Base-by-base conservation (phyloP, 129 eudicot genomes). In the Scalesia atractyloides region DNA sequence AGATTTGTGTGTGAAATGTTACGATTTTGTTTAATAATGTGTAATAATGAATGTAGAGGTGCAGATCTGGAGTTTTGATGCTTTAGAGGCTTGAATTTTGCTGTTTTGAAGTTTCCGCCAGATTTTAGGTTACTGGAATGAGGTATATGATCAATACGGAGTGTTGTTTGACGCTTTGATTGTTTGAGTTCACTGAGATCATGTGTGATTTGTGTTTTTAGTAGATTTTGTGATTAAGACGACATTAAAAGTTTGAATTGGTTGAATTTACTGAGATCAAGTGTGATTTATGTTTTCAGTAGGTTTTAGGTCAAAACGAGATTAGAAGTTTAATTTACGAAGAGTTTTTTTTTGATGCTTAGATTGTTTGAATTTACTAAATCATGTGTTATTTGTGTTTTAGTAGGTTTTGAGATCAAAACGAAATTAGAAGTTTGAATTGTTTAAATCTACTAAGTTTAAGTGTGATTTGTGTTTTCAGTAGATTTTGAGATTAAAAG, bases 51-150 rank as follows among this genome's bases (percentile, higher is more conserved):
- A 57, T 68, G 62, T 47, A 60, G 56, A 69, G 12, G 11, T n/a
- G 57, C 39, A 61, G 82, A 77, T 77, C 82, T 77, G 72, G 71
- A n/a, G 59, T 51, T 22, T 70, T 36, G 46, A 14, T 36, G 63
- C 53, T 58, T 36, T 49, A 19, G 22, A 16, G 78, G 62, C 18
- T 57, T 57, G 36, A 75, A 33, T 51, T 58, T 50, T 59, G 17
- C 24, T 5, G 65, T 33, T 44, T 43, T 66, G 79, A 10, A 52
- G 46, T 20, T 65, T 22, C 57, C 46, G 54, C 9, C 46, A 26
- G 26, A 41, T 24, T 30, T 37, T 53, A 12, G 59, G 26, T 52
- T 17, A 52, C 50, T 34, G 63, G 76, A 43, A 69, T 74, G 57
- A 43, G 68, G 80, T 75, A 43, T 24, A 24, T 24, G 26, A 24